These are phyloP conservation scores for Gracilariopsis chorda DNA, from an alignment of 23 red algal species.

Conservation along the genomic window DNA sequence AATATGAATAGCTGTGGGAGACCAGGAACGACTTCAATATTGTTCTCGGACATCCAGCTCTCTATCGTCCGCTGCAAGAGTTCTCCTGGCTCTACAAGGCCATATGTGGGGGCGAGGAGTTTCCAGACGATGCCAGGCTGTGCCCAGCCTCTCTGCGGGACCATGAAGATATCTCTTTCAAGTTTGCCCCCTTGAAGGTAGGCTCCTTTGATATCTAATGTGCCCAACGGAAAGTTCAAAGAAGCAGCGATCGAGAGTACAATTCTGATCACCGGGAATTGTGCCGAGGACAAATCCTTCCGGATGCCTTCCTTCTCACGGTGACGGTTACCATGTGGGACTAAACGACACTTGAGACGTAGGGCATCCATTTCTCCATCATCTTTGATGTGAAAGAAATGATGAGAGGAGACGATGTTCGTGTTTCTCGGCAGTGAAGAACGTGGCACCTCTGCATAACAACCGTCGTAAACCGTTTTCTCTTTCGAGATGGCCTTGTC, in stretches of 20 bases:
- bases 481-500: constrained; percentile 13
- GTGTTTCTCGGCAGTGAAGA: neutral
- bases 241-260: constrained; percentile 9
- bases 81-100: constrained; percentile 24
- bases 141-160: constrained; percentile 4
- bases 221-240: neutral
- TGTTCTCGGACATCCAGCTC: neutral
- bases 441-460: neutral
- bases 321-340: constrained; percentile 21
- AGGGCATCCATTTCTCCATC: neutral
- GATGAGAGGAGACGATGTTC: constrained; percentile 18
- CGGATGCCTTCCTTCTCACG: neutral
- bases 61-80: constrained; percentile 21
- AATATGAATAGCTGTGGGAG: constrained; percentile 31
- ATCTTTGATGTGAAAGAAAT: constrained; percentile 46
- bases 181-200: neutral
- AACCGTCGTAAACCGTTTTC: constrained; percentile 2
- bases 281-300: constrained; percentile 22
- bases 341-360: constrained; percentile 22
- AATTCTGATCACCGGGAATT: constrained; percentile 28
- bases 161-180: neutral
- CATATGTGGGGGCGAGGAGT: constrained; percentile 17
- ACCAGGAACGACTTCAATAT: neutral
- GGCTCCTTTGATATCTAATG: neutral
- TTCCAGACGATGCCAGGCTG: constrained; percentile 12